phyloP scores from a whole-genome alignment of 192 early-diverging fungal species.

The Coemansia sp. region DNA sequence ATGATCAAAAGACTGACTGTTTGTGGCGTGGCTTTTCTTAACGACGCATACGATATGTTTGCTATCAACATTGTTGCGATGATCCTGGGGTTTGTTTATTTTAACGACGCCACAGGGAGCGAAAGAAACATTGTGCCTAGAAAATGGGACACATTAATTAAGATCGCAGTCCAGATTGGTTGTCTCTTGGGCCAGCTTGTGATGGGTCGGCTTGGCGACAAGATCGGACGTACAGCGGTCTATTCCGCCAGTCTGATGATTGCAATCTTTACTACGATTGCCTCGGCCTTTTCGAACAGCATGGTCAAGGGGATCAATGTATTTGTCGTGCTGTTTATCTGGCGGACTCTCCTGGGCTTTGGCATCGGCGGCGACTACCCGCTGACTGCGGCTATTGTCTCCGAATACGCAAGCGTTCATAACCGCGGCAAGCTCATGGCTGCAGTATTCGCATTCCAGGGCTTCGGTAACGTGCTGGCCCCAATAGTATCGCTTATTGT shows the following conservation, averaged over 20 bases:
- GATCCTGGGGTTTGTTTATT: conserved; percentile 76
- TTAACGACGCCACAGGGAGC: conserved; percentile 26
- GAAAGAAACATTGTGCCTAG: conserved; percentile 57
- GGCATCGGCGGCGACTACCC: conserved; percentile 95
- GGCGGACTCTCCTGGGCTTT: conserved; percentile 87
- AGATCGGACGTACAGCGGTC: conserved; percentile 82
- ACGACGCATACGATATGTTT: conserved; percentile 93
- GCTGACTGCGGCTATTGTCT: conserved; percentile 85
- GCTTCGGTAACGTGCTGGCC: conserved; percentile 81
- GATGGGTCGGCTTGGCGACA: conserved; percentile 86
- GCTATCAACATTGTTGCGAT: conserved; percentile 84
- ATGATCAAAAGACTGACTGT: conserved; percentile 70
- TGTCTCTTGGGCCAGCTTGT: conserved; percentile 87
- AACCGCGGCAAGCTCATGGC: conserved; percentile 87
- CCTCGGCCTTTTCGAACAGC: conserved; percentile 69
- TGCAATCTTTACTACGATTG: conserved; percentile 81
- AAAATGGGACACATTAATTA: conserved; percentile 75
- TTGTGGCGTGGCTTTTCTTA: conserved; percentile 82
- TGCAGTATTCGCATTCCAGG: conserved; percentile 90
- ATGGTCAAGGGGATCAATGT: conserved; percentile 65
- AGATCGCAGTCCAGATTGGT: conserved; percentile 82
- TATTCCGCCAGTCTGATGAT: conserved; percentile 88
- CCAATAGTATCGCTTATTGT: conserved; percentile 70
- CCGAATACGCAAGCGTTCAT: conserved; percentile 78
- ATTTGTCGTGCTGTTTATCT: conserved; percentile 71